Percentiles rank a stretch among this genome's conserved stretches.
Conservation (phyloP, 305 asterid genomes). For the Nicotiana rustica region DNA sequence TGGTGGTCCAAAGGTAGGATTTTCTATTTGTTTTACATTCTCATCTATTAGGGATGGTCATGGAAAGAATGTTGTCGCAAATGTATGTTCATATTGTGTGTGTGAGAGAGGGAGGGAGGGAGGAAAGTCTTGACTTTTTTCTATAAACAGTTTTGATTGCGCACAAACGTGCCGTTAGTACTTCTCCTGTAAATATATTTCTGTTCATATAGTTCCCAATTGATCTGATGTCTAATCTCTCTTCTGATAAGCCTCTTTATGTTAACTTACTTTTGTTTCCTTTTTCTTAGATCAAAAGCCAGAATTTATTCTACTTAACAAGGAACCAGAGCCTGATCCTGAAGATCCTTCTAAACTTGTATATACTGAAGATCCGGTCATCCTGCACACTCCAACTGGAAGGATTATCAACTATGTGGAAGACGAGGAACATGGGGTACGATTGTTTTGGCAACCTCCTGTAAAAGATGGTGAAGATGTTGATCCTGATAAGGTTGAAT, state of each 20-base stretch:
- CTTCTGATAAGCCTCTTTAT: neutral
- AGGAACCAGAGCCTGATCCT: constrained; percentile 95
- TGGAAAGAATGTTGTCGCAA: neutral
- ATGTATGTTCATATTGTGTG: neutral
- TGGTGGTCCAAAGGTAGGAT: constrained; percentile 78
- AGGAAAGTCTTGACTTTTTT: no score
- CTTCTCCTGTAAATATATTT: constrained; percentile 8
- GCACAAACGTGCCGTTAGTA: neutral
- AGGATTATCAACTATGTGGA: constrained; percentile 85
- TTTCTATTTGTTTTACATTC: constrained; percentile 33
- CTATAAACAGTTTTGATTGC: no score
- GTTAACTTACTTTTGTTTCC: neutral
- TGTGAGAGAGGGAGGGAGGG: no score
- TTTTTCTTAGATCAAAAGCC: constrained; percentile 66
- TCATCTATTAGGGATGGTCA: constrained; percentile 13
- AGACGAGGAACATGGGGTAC: constrained; percentile 84
- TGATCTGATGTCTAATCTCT: neutral
- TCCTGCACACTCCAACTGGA: constrained; percentile 94
- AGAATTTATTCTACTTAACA: constrained; percentile 76
- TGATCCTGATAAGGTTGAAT: constrained; percentile 61
- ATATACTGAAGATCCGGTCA: constrained; percentile 78
- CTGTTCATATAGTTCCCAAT: neutral
- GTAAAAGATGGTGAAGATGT: constrained; percentile 61
- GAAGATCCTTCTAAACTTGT: constrained; percentile 73
- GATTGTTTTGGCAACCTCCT: constrained; percentile 87